Base-by-base conservation (phyloP, 495 filamentous ascomycete species). In the Penicillium paxilli region DNA sequence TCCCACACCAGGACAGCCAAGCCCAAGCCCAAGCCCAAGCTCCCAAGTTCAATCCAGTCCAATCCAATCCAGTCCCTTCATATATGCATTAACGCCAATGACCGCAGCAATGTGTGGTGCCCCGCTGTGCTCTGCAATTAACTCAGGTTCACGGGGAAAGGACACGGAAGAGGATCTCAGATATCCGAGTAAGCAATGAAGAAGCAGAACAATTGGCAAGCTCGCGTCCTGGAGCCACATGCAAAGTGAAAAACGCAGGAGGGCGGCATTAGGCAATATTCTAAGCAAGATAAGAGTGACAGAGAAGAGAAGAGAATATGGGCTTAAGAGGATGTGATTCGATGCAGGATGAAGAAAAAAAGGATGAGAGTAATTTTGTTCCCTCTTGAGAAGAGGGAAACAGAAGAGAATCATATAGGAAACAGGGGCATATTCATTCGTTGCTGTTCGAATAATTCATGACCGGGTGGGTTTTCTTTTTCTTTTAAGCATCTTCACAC, bases 361-460 rank as follows among this genome's bases (percentile, higher is more conserved):
- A 21, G 30, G 22, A 37, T 26, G 47, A 42, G 55, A 46, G 44
- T 10, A 28, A 20, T 44, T 49, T 26, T 46, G 20, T 37, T 14
- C 33, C 26, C 26, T 37, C 6, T 26, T 21, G 48, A 28, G 25
- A 10, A 10, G 25, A 25, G 22, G 20, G 40, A 26, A 38, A 35
- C 49, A 30, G 55, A 23, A 22, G 55, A 30, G 23, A 21, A 49
- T 62, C 52, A 59, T 56, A 54, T n/a, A 47, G 52, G 45, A 55
- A 58, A 64, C 44, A 25, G 58, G 60, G 64, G 59, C 57, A 55
- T 65, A 60, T 64, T 60, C 63, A 63, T 69, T 65, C 62, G 58
- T 69, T 67, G 65, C 62, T 52, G 57, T 57, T 59, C 41, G 56
- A 61, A 62, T 62, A 64, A 57, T 44, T 64, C 68, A 63, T 67